These are phyloP conservation scores for Colletotrichum simmondsii DNA, from an alignment of 2,329 filamentous ascomycete species.

Conservation along the genomic window DNA sequence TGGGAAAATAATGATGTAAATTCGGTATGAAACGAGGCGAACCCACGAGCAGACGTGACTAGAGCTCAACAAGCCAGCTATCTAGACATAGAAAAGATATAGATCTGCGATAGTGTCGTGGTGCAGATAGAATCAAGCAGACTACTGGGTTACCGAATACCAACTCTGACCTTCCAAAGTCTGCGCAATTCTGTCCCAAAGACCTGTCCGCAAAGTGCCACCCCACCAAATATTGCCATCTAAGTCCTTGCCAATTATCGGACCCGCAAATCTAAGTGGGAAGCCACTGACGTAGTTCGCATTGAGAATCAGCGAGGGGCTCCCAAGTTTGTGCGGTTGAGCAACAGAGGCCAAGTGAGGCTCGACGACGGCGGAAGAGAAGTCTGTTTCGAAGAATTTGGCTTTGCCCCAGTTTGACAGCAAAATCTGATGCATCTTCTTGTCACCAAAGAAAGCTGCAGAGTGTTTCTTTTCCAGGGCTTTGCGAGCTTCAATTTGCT, in stretches of 20 bases:
- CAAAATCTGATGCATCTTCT: slow-evolving; percentile 42
- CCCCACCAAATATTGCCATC: slow-evolving; percentile 2
- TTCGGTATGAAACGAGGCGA: not conserved
- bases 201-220: not conserved
- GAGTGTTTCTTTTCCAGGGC: slow-evolving; percentile 28
- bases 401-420: slow-evolving; percentile 51
- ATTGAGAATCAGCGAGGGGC: slow-evolving; percentile 34
- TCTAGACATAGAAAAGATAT: not conserved
- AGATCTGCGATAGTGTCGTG: not conserved
- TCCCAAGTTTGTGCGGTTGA: slow-evolving; percentile 19
- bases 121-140: not conserved
- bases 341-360: not conserved
- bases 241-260: not conserved
- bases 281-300: slow-evolving; percentile 1
- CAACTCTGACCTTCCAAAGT: not conserved
- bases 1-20: not conserved
- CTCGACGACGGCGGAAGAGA: slow-evolving; percentile 42
- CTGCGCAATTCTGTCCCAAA: slow-evolving; percentile 6
- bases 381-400: slow-evolving; percentile 48
- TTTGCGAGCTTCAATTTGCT: slow-evolving; percentile 41
- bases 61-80: not conserved
- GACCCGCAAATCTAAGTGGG: slow-evolving; percentile 28
- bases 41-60: not conserved
- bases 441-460: slow-evolving; percentile 42
- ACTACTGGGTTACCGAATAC: too few species aligned